phyloP scores from a whole-genome alignment of 345 rosid genomes.

The Firmiana major region DNA sequence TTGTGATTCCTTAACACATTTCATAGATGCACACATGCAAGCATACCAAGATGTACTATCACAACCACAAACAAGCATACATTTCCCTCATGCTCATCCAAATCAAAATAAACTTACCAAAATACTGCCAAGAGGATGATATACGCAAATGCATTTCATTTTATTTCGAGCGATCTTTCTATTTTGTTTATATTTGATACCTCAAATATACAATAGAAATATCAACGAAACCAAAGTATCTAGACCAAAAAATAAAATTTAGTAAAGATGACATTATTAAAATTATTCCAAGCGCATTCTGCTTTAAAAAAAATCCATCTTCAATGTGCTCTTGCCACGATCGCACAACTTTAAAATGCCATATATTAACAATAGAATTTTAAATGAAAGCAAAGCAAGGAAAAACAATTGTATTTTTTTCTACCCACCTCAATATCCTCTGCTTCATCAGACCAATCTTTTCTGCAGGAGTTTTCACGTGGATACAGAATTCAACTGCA shows the following conservation, averaged over 20 bases:
- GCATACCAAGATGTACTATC: background rate
- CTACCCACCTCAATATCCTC: slow-evolving; percentile 49
- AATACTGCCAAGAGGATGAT: background rate
- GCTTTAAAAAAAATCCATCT: background rate
- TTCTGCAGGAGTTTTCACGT: slow-evolving; percentile 68
- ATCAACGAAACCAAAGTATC: background rate
- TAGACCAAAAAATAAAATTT: background rate
- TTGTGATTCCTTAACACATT: background rate
- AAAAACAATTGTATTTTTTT: background rate
- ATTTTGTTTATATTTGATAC: background rate
- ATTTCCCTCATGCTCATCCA: background rate
- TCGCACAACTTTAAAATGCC: background rate
- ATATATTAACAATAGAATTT: background rate
- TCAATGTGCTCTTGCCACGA: background rate
- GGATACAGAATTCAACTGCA: slow-evolving; percentile 67
- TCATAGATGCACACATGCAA: background rate
- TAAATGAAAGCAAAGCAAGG: background rate
- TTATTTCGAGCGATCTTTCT: background rate
- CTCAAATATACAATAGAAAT: background rate
- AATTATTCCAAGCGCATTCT: background rate
- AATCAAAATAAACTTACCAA: background rate
- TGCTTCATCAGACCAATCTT: slow-evolving; percentile 60
- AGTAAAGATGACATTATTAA: background rate
- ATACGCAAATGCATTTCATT: background rate
- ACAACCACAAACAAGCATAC: background rate